Evolutionary conservation across 106 monocot genomes (phyloP).

Genomic region (Narthecium ossifragum): DNA sequence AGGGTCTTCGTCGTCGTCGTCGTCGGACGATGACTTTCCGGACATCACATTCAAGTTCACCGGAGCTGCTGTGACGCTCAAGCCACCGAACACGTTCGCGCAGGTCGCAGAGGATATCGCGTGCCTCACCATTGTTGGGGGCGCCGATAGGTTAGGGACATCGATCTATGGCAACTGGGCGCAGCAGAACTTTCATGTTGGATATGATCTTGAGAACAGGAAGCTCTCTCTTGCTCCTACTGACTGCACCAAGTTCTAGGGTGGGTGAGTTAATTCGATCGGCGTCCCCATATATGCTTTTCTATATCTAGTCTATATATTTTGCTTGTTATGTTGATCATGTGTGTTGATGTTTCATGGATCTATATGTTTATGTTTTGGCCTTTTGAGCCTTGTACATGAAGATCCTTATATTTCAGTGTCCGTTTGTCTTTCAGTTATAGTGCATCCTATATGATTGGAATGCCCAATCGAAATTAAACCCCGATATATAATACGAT

Average conservation of each 20-base stretch:
- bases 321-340: neutral
- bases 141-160: neutral
- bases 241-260: slow-evolving; percentile 2
- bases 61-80: slow-evolving; percentile 7
- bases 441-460: too few relatives aligned
- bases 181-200: slow-evolving; percentile 11
- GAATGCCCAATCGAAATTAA: too few relatives aligned
- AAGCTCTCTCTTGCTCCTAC: neutral
- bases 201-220: neutral
- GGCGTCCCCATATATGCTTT: neutral
- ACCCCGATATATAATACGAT: too few relatives aligned
- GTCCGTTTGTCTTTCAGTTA: too few relatives aligned
- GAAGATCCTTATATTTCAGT: neutral
- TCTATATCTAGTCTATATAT: neutral
- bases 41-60: slow-evolving; percentile 8
- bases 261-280: too few relatives aligned
- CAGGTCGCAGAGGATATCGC: neutral
- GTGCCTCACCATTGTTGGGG: slow-evolving; percentile 9
- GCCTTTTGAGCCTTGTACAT: neutral
- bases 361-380: neutral
- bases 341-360: neutral
- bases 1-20: neutral
- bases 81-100: slow-evolving; percentile 10
- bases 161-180: neutral
- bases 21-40: neutral